Percentiles rank a stretch among this genome's conserved stretches.
These are phyloP conservation scores for Phytopythium oedochilum DNA, from an alignment of 352 stramenopile genomes.

Conservation along the genomic window DNA sequence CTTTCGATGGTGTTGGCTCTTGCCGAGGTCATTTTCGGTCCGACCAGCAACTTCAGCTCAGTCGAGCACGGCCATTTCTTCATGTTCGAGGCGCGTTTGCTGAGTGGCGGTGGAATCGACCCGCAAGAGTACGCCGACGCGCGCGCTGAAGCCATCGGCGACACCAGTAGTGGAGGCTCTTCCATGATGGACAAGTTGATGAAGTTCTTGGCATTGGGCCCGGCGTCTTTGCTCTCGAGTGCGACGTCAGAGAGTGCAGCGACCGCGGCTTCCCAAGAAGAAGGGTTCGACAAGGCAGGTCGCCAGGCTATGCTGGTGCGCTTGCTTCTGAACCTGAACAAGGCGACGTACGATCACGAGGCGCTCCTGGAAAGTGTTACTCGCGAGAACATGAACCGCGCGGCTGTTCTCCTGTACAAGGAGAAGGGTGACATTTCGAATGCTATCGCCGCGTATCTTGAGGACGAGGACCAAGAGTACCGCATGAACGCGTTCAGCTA, in stretches of 20 bases:
- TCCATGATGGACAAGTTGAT: conserved; percentile 88
- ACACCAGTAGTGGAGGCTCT: conserved; percentile 24
- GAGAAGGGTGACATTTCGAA: conserved; percentile 68
- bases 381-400: conserved; percentile 76
- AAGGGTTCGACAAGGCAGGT: conserved; percentile 79
- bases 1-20: conserved; percentile 83
- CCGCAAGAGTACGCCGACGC: conserved; percentile 78
- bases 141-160: conserved; percentile 45
- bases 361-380: conserved; percentile 69
- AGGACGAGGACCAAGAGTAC: conserved; percentile 76
- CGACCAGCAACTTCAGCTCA: conserved; percentile 59
- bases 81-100: conserved; percentile 85
- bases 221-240: conserved; percentile 53
- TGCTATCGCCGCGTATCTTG: conserved; percentile 77
- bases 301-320: conserved; percentile 83
- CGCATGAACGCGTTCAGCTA: conserved; percentile 84
- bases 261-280: conserved; percentile 51
- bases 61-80: conserved; percentile 87
- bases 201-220: conserved; percentile 81
- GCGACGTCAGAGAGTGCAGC: conserved; percentile 15
- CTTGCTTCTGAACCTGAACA: conserved; percentile 79
- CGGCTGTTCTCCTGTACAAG: conserved; percentile 79
- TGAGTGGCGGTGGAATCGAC: conserved; percentile 81
- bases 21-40: conserved; percentile 74
- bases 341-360: conserved; percentile 75